Evolutionary conservation across 306 rosid genomes (phyloP), one percentile per base, ranked within the genome.

Genomic region (Prunus kanzakura): DNA sequence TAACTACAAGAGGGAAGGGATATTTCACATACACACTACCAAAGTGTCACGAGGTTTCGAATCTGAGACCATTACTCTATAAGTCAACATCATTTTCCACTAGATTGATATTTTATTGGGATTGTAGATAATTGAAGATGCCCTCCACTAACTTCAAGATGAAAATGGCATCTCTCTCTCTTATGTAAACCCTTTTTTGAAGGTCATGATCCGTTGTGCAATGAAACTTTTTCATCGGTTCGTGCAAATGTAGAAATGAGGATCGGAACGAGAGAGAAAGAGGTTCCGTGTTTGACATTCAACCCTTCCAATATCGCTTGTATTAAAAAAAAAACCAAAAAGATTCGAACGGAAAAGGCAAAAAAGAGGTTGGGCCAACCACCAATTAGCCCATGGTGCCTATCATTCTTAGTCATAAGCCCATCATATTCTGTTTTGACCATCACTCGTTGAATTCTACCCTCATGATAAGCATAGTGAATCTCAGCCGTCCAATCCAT

Each of bases 1-100:
- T 6, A 38, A 38, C 9, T 38, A 38, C 2, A 38, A 38, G 0
- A 0, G 2, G 0, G 43, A 38, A 8, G 0, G 0, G 0, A 2
- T 38, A 7, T 7, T 8, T 38, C 10, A 38, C 2, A 38, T 38
- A 38, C 0, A 7, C 43, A 38, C 9, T 38, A 38, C 0, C 0
- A 38, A 35, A 38, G 9, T 38, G 9, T 38, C 0, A 38, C 7
- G 0, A 7, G 0, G 0, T 0, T 38, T 38, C 2, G 9, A 38
- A 38, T 0, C 0, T 38, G 8, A 38, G 9, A 6, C 1, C 0
- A 38, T 38, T 38, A 0, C 43, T 7, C 43, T 1, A 8, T 9
- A 38, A 38, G 9, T 38, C 9, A 38, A 38, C 9, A 4, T 1
- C 0, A 38, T 38, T 38, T 38, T 7, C 0, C 2, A 38, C 2